Evolutionary conservation across 2,329 filamentous ascomycete genomes (phyloP), one percentile per base, ranked within the genome.

Genomic region (Phaeoacremonium minimum): DNA sequence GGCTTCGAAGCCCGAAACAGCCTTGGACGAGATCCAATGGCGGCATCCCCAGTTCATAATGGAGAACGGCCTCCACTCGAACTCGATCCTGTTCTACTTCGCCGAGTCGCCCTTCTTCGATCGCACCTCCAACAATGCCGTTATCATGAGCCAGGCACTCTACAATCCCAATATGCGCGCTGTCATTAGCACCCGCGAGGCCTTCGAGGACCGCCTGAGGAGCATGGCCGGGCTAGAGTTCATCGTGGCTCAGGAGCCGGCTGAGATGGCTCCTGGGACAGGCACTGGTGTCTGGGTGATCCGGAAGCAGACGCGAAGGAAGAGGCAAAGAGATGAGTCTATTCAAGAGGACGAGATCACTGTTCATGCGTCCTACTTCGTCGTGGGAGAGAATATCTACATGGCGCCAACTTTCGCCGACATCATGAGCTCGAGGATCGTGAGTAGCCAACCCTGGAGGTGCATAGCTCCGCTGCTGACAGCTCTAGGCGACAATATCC

Each of bases 1-100:
- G 67, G 55, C 58, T 16, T 57, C 63, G 30, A 59, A 67, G 13
- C 64, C 66, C 49, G 73, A 75, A 1, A 66, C 70, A 3, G 71
- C 74, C 6, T 66, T 83, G 42, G 80, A 84, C 56, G 80, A 85
- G 64, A 81, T 83, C 42, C 76, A 80, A 66, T 85, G 80, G 79
- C 69, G 68, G 41, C 69, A 72, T 26, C 75, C 75, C 15, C 58
- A 58, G 33, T 61, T 66, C 30, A 62, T 71, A 31, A 63, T 67
- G 33, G 55, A 60, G 31, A 73, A 77, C 64, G 71, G 67, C 43
- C 69, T 85, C 35, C 79, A 85, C 57, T 75, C 68, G 46, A 83
- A 84, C 55, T 72, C 71, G 31, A 68, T 85, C 41, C 74, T 83
- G 41, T 80, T 75, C 62, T 85, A 85, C 63, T 84, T 85, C 47